Conservation (phyloP, 352 stramenopile genomes). For the Pythium brassicae region DNA sequence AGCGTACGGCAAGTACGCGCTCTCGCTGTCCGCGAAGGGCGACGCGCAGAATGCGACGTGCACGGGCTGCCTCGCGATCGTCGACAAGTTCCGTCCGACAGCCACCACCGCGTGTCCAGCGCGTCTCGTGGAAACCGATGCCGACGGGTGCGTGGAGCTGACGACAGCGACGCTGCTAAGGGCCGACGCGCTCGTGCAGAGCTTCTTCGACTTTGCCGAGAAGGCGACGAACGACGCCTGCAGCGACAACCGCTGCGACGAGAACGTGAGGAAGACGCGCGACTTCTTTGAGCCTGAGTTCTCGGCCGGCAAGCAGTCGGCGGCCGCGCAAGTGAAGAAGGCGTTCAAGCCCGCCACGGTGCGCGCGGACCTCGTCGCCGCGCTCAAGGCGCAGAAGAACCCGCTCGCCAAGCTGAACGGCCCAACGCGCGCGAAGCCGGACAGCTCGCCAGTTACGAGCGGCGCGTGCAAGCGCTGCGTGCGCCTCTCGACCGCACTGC, state of each 20-base stretch:
- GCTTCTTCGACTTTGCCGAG: constrained; percentile 39
- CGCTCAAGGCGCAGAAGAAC: constrained; percentile 21
- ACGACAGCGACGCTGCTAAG: constrained; percentile 28
- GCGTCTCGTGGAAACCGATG: constrained; percentile 2
- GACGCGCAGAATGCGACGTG: constrained; percentile 39
- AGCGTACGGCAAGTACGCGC: constrained; percentile 51
- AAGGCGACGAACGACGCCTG: constrained; percentile 53
- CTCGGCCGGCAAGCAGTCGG: constrained; percentile 1
- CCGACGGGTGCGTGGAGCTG: constrained; percentile 13
- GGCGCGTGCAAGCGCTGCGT: constrained; percentile 44
- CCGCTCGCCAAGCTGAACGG: constrained; percentile 19
- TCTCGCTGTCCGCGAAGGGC: constrained; percentile 40
- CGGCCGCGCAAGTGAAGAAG: constrained; percentile 10
- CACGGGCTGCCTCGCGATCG: constrained; percentile 45
- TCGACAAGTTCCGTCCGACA: constrained; percentile 49
- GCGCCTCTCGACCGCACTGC: constrained; percentile 37
- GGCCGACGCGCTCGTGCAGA: constrained; percentile 14
- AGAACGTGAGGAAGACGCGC: constrained; percentile 18
- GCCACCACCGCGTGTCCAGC: constrained; percentile 34
- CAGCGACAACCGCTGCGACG: constrained; percentile 47
- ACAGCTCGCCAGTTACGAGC: constrained; percentile 14
- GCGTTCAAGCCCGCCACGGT: constrained; percentile 26
- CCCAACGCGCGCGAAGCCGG: constrained; percentile 18
- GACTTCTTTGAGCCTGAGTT: constrained; percentile 41
- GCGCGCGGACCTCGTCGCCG: constrained; percentile 16